Evolutionary conservation across 2,329 filamentous ascomycete genomes (phyloP).

Genomic region (Paecilomyces variotii): DNA sequence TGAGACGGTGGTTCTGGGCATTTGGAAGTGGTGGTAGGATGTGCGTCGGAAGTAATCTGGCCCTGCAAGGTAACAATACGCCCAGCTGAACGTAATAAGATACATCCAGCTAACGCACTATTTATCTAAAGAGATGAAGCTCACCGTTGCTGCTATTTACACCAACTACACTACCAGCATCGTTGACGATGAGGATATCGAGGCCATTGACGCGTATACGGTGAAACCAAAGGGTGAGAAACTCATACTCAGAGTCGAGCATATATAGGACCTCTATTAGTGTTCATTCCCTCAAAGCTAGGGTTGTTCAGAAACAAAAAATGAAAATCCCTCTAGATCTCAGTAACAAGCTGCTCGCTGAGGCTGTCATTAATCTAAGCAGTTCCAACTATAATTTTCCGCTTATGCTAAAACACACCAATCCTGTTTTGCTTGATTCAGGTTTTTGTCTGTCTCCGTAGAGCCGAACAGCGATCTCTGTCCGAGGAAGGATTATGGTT

Average conservation of each 20-base stretch:
- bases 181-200: constrained; percentile 56
- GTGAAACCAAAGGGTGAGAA: constrained; percentile 51
- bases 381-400: not conserved
- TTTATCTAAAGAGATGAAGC: constrained; percentile 57
- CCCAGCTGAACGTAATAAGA: not conserved
- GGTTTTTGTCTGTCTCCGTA: not conserved
- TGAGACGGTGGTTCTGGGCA: constrained; percentile 44
- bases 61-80: constrained; percentile 34
- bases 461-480: not conserved
- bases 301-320: not conserved
- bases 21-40: constrained; percentile 44
- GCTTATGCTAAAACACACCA: not conserved
- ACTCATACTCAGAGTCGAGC: constrained; percentile 50
- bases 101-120: not conserved
- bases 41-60: constrained; percentile 43
- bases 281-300: not conserved
- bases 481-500: not conserved
- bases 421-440: not conserved
- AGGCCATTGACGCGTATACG: constrained; percentile 59
- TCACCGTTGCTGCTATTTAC: constrained; percentile 62
- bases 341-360: not conserved
- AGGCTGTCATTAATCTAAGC: too few species aligned
- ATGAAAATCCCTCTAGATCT: too few species aligned
- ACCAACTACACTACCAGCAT: constrained; percentile 55
- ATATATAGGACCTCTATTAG: constrained; percentile 6